Percentiles rank a stretch among this genome's conserved stretches.
Conservation (phyloP, 495 filamentous ascomycete species). For the Bryoglossum gracile region DNA sequence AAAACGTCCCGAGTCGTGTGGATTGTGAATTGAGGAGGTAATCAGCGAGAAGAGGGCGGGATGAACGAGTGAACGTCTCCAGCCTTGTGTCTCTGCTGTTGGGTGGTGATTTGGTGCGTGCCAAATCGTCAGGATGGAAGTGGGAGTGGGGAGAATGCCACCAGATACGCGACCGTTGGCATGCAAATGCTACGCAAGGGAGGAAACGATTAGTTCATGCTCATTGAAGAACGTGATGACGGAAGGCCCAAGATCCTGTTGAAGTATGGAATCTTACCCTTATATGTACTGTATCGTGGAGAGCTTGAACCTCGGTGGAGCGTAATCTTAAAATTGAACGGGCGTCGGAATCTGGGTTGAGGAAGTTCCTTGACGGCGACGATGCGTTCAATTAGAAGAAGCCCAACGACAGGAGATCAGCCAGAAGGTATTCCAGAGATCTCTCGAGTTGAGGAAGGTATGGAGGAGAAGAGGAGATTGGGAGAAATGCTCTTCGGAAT, state of each 20-base stretch:
- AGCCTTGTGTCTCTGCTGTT: slow-evolving; percentile 19
- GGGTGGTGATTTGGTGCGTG: slow-evolving; percentile 16
- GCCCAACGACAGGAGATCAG: too few species aligned
- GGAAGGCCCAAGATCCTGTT: background rate
- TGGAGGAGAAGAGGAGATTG: background rate
- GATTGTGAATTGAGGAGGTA: slow-evolving; percentile 11
- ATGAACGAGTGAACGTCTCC: slow-evolving; percentile 31
- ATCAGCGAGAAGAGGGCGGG: slow-evolving; percentile 18
- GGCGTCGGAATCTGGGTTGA: slow-evolving; percentile 4
- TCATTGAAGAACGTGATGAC: background rate
- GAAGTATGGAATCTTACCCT: slow-evolving; percentile 16
- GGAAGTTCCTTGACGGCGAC: slow-evolving; percentile 10
- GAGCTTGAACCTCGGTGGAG: slow-evolving; percentile 9
- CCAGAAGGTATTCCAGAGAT: too few species aligned
- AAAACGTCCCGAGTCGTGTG: slow-evolving; percentile 4
- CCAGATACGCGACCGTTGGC: slow-evolving; percentile 22
- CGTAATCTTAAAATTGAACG: slow-evolving; percentile 19
- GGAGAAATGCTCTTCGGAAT: background rate
- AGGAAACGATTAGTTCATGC: slow-evolving; percentile 13
- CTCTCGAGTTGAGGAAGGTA: background rate
- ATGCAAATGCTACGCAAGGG: slow-evolving; percentile 25
- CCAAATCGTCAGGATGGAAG: slow-evolving; percentile 11
- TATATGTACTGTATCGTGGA: slow-evolving; percentile 10
- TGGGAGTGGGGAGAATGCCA: slow-evolving; percentile 18
- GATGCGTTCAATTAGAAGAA: slow-evolving; percentile 7